Conservation (phyloP, 306 rosid genomes). For the Prunus dulcis region DNA sequence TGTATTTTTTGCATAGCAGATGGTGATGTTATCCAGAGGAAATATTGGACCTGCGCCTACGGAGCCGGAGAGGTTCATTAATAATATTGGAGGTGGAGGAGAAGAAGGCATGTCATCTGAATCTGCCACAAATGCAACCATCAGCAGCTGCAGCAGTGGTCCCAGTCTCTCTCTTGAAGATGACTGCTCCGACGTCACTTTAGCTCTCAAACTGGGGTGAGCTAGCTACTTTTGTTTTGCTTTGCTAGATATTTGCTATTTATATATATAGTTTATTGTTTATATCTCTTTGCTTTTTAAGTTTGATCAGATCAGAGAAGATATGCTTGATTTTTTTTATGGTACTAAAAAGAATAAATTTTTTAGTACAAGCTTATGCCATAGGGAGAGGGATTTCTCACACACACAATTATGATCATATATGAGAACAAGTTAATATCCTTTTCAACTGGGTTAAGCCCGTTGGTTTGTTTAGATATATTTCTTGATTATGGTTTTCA, state of each 20-base stretch:
- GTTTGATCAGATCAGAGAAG: not conserved
- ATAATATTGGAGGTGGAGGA: not conserved
- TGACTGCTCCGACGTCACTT: not conserved
- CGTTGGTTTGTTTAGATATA: no score
- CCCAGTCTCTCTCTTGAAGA: not conserved
- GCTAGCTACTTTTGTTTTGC: no score
- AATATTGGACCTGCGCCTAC: not conserved
- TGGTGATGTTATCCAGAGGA: conserved; percentile 14
- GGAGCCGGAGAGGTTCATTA: not conserved
- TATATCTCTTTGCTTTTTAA: no score
- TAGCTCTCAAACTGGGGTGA: conserved; percentile 20
- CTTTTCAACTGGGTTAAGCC: accelerated
- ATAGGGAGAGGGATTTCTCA: no score
- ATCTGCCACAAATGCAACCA: not conserved
- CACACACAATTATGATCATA: no score
- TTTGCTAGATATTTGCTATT: not conserved
- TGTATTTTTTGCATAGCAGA: conserved; percentile 5
- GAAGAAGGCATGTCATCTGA: not conserved
- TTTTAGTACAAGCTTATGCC: no score
- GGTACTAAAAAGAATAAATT: no score
- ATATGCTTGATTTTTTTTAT: no score
- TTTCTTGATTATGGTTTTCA: no score
- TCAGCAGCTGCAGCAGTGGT: not conserved
- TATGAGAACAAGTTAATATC: no score
- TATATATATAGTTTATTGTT: no score